Percentiles rank a stretch among this genome's conserved stretches.
phyloP scores from a whole-genome alignment of 2,329 filamentous ascomycete species.

The Talaromyces sp. region DNA sequence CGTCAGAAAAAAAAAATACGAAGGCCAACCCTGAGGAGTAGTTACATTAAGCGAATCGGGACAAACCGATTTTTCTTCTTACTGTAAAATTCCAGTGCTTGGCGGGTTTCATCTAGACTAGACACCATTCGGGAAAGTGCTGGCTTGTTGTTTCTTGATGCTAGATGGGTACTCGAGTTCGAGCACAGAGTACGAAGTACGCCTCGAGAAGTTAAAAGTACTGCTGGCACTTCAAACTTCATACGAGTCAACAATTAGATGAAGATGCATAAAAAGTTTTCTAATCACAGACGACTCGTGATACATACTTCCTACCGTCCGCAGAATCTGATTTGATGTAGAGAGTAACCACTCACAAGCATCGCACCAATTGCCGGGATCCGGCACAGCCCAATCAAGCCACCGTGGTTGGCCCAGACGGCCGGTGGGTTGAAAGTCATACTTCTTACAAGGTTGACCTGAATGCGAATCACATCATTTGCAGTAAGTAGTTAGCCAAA shows the following conservation, averaged over 20 bases:
- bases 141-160: neutral
- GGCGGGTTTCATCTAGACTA: neutral
- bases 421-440: neutral
- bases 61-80: neutral
- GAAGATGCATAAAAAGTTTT: neutral
- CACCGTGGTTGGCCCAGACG: neutral
- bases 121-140: neutral
- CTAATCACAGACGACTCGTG: neutral
- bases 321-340: neutral
- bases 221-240: neutral
- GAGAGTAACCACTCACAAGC: neutral
- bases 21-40: neutral
- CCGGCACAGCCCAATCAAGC: slow-evolving; percentile 1
- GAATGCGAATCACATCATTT: neutral
- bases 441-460: neutral
- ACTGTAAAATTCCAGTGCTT: neutral
- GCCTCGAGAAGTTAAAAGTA: neutral
- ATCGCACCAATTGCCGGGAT: neutral
- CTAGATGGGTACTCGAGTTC: too few species aligned
- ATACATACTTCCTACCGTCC: neutral
- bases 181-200: neutral
- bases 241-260: neutral
- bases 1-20: neutral
- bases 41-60: neutral
- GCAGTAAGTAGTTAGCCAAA: neutral